Percentiles rank a stretch among this genome's conserved stretches.
These are phyloP conservation scores for Trypanosoma lewisi DNA, from an alignment of 208 protist species.

Conservation along the genomic window DNA sequence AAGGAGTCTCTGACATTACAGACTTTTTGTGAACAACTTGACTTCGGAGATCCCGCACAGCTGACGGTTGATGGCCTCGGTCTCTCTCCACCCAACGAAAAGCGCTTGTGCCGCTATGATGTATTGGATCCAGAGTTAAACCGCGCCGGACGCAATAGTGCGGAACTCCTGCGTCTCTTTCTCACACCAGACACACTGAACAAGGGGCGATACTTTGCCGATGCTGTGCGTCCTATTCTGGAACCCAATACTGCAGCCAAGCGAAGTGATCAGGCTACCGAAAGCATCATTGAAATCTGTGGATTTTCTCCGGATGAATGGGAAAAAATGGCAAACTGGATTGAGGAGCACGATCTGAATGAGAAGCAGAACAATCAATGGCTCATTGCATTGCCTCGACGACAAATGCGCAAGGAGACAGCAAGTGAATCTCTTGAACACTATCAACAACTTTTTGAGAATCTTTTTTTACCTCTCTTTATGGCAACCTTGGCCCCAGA, in stretches of 20 bases:
- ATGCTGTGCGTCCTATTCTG: conserved; percentile 89
- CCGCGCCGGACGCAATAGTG: conserved; percentile 80
- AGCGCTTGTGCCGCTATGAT: conserved; percentile 73
- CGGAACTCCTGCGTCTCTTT: conserved; percentile 94
- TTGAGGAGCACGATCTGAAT: conserved; percentile 81
- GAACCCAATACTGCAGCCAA: conserved; percentile 75
- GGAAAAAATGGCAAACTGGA: conserved; percentile 93
- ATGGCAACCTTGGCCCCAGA: conserved; percentile 94
- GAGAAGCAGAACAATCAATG: conserved; percentile 93
- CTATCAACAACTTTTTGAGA: conserved; percentile 96
- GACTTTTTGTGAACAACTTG: conserved; percentile 59
- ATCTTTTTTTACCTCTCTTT: conserved; percentile 98
- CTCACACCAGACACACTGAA: conserved; percentile 95
- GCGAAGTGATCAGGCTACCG: conserved; percentile 83
- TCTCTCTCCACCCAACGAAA: conserved; percentile 82
- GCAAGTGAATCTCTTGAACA: conserved; percentile 59
- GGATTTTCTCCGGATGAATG: conserved; percentile 90
- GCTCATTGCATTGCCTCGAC: conserved; percentile 73
- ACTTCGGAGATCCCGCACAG: conserved; percentile 53
- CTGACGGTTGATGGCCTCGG: conserved; percentile 95
- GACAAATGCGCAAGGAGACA: conserved; percentile 22
- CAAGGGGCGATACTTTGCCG: conserved; percentile 93
- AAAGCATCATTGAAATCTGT: conserved; percentile 76
- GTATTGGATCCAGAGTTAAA: conserved; percentile 96
- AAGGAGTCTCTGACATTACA: conserved; percentile 48